phyloP scores from a whole-genome alignment of 1,139 yeast species.

The Yamadazyma taylorii region DNA sequence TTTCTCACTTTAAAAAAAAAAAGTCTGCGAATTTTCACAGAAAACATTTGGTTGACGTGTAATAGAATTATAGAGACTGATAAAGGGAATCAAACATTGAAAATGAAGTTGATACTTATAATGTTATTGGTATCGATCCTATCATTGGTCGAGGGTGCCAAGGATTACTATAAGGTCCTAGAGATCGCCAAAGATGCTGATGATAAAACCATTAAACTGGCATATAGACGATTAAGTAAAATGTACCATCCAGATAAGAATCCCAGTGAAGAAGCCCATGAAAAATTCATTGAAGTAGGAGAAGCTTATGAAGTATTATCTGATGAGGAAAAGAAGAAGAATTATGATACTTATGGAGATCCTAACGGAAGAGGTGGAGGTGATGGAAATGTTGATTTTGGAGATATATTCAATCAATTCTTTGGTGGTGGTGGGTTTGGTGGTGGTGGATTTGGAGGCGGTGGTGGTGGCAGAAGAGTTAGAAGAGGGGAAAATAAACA shows the following conservation, averaged over 20 bases:
- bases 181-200: slow-evolving; percentile 70
- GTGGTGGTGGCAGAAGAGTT: slow-evolving; percentile 33
- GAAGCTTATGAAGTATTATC: slow-evolving; percentile 90
- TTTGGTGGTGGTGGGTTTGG: slow-evolving; percentile 69
- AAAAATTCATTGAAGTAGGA: slow-evolving; percentile 84
- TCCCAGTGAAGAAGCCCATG: slow-evolving; percentile 77
- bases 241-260: slow-evolving; percentile 96
- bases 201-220: slow-evolving; percentile 82
- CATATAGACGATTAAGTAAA: slow-evolving; percentile 80
- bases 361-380: slow-evolving; percentile 58
- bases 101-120: slow-evolving; percentile 8
- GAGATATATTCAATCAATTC: slow-evolving; percentile 69
- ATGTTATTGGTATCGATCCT: slow-evolving; percentile 8
- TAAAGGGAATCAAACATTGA: not conserved
- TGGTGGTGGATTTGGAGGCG: slow-evolving; percentile 24
- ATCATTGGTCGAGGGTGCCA: slow-evolving; percentile 15
- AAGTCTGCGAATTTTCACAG: too few relatives aligned
- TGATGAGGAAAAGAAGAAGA: slow-evolving; percentile 67
- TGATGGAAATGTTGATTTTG: slow-evolving; percentile 58
- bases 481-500: slow-evolving; percentile 68
- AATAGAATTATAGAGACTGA: slow-evolving; percentile 1
- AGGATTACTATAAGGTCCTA: slow-evolving; percentile 45
- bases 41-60: slow-evolving; percentile 10
- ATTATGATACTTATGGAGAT: slow-evolving; percentile 80
- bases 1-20: too few relatives aligned